Conservation (phyloP, 805 yeast genomes). For the Brettanomyces anomalus region DNA sequence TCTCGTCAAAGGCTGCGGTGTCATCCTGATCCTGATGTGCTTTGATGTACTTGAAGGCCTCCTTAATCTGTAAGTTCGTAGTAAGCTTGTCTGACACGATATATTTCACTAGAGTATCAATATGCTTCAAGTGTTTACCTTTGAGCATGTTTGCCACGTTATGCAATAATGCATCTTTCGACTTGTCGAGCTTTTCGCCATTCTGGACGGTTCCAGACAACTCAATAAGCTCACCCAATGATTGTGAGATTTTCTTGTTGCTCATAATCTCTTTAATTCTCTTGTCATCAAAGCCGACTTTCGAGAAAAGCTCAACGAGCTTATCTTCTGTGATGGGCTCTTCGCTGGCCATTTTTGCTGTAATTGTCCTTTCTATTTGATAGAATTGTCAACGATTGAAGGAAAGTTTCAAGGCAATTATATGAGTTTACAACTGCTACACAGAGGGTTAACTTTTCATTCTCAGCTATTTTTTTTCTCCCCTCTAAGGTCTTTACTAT, state of each 20-base stretch:
- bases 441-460: too few species aligned
- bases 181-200: conserved; percentile 37
- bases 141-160: conserved; percentile 68
- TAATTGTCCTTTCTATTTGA: too few species aligned
- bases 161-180: conserved; percentile 60
- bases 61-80: conserved; percentile 66
- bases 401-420: too few species aligned
- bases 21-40: conserved; percentile 20
- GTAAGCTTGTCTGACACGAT: conserved; percentile 57
- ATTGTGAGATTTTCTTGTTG: conserved; percentile 73
- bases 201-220: conserved; percentile 26
- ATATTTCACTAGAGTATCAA: conserved; percentile 47
- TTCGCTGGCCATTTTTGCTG: too few species aligned
- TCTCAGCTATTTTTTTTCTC: too few species aligned
- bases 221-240: conserved; percentile 51
- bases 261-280: conserved; percentile 75
- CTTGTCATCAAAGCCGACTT: conserved; percentile 60
- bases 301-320: conserved; percentile 26
- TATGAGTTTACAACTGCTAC: too few species aligned
- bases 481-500: too few species aligned
- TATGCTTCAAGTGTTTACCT: conserved; percentile 40
- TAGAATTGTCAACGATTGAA: too few species aligned
- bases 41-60: conserved; percentile 70
- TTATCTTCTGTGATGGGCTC: conserved; percentile 16
- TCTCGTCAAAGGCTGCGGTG: conserved; percentile 31